A percentile compares a stretch with the other conserved stretches of the same genome.
Conservation (phyloP, 352 stramenopile species). For the Blastocystis sp. region DNA sequence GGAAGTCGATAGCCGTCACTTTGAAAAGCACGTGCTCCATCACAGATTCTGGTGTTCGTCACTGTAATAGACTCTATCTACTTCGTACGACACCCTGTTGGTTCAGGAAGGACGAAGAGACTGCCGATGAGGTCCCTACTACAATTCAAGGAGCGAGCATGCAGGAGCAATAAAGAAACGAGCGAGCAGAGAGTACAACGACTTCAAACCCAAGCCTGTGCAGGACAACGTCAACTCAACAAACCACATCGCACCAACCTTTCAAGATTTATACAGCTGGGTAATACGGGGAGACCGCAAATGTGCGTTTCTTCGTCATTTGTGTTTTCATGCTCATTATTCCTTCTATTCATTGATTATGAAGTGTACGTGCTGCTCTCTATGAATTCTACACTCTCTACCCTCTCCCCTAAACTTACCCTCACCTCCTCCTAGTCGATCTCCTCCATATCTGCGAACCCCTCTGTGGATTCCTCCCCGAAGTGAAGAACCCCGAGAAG, state of each 20-base stretch:
- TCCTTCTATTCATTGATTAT: background rate
- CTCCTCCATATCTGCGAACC: constrained; percentile 37
- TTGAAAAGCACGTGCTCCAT: no score
- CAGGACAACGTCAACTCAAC: no score
- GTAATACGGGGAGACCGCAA: background rate
- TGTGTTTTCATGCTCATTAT: background rate
- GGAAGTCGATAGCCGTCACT: no score
- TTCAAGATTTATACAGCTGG: background rate
- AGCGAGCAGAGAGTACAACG: background rate
- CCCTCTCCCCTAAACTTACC: background rate
- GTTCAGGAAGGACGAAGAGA: background rate
- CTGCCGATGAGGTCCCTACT: background rate
- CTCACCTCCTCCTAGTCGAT: constrained; percentile 31
- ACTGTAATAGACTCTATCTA: no score
- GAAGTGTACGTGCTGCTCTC: constrained; percentile 4
- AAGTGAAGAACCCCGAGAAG: no score
- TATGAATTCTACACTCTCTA: background rate
- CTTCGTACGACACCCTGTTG: background rate
- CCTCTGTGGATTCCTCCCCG: constrained; percentile 9
- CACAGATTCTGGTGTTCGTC: no score
- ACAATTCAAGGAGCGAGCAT: background rate
- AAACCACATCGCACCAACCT: background rate
- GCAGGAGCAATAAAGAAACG: background rate
- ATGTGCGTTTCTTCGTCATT: background rate
- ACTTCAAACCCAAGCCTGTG: no score